These are phyloP conservation scores for Trametes versicolor DNA, from an alignment of 1,284 basidiomycete species.

Conservation along the genomic window DNA sequence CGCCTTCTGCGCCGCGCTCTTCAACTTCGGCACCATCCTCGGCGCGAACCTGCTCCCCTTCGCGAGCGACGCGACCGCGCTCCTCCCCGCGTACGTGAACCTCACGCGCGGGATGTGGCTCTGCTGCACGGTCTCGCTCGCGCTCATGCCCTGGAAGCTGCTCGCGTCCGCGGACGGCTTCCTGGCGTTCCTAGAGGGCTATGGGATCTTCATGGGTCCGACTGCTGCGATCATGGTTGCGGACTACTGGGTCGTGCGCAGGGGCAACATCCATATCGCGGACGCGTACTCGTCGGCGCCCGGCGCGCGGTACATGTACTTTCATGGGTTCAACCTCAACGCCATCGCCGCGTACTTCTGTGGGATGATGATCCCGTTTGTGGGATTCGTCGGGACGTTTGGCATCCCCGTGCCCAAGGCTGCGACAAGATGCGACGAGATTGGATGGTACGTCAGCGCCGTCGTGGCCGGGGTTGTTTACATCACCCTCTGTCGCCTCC, in stretches of 20 bases:
- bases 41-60: conserved; percentile 45
- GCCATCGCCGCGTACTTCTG: conserved; percentile 38
- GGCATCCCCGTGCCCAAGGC: conserved; percentile 33
- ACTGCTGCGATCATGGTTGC: conserved; percentile 42
- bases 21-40: conserved; percentile 56
- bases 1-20: conserved; percentile 52
- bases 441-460: conserved; percentile 37
- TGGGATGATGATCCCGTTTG: conserved; percentile 40
- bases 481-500: conserved; percentile 29
- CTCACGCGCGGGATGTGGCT: conserved; percentile 56
- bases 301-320: conserved; percentile 41
- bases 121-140: conserved; percentile 54
- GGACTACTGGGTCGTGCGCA: conserved; percentile 43
- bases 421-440: conserved; percentile 31
- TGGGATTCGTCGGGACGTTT: conserved; percentile 38
- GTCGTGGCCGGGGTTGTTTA: conserved; percentile 32
- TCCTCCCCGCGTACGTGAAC: conserved; percentile 51
- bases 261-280: conserved; percentile 38
- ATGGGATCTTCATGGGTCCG: conserved; percentile 44
- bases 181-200: conserved; percentile 41
- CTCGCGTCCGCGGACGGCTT: conserved; percentile 41
- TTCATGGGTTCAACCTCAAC: conserved; percentile 40
- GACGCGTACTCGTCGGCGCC: conserved; percentile 36
- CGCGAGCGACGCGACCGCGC: conserved; percentile 48
- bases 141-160: conserved; percentile 48